phyloP scores from a whole-genome alignment of 1,284 basidiomycete species.

The Vanrija sp. region DNA sequence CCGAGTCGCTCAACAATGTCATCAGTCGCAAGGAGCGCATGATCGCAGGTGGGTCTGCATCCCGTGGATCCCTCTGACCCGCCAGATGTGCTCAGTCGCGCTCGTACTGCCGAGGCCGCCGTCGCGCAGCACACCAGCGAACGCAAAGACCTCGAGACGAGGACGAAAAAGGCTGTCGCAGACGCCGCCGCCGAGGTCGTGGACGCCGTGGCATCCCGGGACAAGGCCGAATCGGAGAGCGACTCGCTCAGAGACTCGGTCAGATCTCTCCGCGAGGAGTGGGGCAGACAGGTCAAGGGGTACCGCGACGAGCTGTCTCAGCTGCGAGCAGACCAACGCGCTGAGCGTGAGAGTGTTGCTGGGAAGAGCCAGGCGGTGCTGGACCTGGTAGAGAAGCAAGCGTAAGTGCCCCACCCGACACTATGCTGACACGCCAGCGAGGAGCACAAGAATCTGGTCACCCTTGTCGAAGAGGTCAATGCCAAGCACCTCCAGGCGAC shows the following conservation, averaged over 20 bases:
- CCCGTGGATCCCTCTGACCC: background rate
- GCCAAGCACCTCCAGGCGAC: slow-evolving; percentile 13
- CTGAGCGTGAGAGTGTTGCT: slow-evolving; percentile 36
- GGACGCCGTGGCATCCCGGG: slow-evolving; percentile 28
- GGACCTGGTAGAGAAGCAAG: slow-evolving; percentile 34
- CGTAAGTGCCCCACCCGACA: slow-evolving; percentile 18
- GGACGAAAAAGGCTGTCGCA: slow-evolving; percentile 33
- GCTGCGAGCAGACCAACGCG: slow-evolving; percentile 22
- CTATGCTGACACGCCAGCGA: slow-evolving; percentile 14
- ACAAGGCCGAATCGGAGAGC: slow-evolving; percentile 39
- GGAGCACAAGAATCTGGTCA: slow-evolving; percentile 26
- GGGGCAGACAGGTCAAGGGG: slow-evolving; percentile 39
- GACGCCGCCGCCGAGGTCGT: slow-evolving; percentile 35
- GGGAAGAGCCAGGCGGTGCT: slow-evolving; percentile 28
- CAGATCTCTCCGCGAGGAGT: slow-evolving; percentile 37
- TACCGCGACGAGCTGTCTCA: slow-evolving; percentile 32
- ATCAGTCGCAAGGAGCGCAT: slow-evolving; percentile 44
- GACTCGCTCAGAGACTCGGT: slow-evolving; percentile 37
- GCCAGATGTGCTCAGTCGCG: slow-evolving; percentile 43
- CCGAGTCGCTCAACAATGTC: slow-evolving; percentile 43
- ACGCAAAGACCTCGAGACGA: slow-evolving; percentile 37
- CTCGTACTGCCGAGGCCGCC: slow-evolving; percentile 39
- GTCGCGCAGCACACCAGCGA: slow-evolving; percentile 28
- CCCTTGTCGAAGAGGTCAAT: slow-evolving; percentile 23
- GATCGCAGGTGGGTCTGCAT: slow-evolving; percentile 30